A percentile compares a stretch with the other conserved stretches of the same genome.
These are phyloP conservation scores for Esteya vermicola DNA, from an alignment of 2,329 filamentous ascomycete species.

Conservation along the genomic window DNA sequence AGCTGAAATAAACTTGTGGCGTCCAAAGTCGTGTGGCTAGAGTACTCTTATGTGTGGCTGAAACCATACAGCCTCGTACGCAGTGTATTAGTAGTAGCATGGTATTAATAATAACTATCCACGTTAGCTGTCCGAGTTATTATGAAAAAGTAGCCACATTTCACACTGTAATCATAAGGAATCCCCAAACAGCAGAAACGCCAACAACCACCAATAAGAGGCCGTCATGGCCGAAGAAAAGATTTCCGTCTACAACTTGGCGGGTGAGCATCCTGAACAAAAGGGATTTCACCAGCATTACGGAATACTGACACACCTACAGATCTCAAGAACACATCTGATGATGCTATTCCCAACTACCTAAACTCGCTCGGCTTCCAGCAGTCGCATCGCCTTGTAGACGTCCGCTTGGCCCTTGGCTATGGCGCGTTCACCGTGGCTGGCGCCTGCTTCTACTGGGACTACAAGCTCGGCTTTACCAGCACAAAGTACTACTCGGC, in stretches of 20 bases:
- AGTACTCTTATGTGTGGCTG: too few species aligned
- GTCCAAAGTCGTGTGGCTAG: too few species aligned
- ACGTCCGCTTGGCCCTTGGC: conserved; percentile 71
- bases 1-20: too few species aligned
- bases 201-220: background rate
- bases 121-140: too few species aligned
- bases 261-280: conserved; percentile 29
- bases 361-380: conserved; percentile 75
- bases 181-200: background rate
- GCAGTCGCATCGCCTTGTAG: conserved; percentile 67
- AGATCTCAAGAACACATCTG: conserved; percentile 95
- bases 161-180: background rate
- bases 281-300: too few species aligned
- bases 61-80: too few species aligned
- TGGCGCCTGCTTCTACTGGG: conserved; percentile 74
- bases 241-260: conserved; percentile 53
- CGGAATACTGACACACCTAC: conserved; percentile 5
- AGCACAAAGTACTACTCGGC: conserved; percentile 69
- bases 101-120: too few species aligned
- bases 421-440: conserved; percentile 71
- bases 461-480: conserved; percentile 86
- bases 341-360: conserved; percentile 90
- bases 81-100: too few species aligned
- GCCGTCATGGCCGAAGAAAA: conserved; percentile 34
- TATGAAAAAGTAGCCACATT: conserved; percentile 8